Conservation (phyloP, 2,329 filamentous ascomycete genomes). For the Exophiala dermatitidis region DNA sequence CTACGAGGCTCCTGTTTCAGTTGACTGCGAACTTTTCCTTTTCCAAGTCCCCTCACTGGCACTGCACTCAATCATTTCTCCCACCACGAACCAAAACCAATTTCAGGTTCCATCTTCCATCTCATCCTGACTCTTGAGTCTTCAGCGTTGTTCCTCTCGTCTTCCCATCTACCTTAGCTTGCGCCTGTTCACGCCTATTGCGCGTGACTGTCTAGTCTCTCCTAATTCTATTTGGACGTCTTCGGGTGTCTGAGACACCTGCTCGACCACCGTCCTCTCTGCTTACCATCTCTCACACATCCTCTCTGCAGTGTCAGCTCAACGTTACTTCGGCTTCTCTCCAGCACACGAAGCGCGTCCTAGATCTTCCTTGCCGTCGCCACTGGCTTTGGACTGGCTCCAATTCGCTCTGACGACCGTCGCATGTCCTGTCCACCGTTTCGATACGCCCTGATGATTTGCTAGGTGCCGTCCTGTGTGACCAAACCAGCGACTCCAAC, state of each 20-base stretch:
- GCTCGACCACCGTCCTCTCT: slow-evolving; percentile 9
- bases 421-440: slow-evolving; percentile 3
- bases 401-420: slow-evolving; percentile 16
- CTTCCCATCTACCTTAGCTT: background rate
- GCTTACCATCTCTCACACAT: slow-evolving; percentile 12
- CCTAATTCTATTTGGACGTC: slow-evolving; percentile 1
- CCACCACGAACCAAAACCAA: background rate
- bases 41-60: background rate
- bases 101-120: background rate
- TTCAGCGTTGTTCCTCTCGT: background rate
- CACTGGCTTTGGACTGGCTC: slow-evolving; percentile 23
- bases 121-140: background rate
- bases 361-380: slow-evolving; percentile 10
- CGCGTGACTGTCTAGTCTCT: slow-evolving; percentile 3
- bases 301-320: slow-evolving; percentile 3
- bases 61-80: slow-evolving; percentile 6
- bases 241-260: slow-evolving; percentile 23
- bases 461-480: slow-evolving; percentile 17
- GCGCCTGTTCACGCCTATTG: background rate
- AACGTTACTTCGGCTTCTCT: background rate
- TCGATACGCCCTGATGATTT: slow-evolving; percentile 15
- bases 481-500: slow-evolving; percentile 11
- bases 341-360: slow-evolving; percentile 4
- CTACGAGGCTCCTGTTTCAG: slow-evolving; percentile 9
- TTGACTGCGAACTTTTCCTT: background rate